Base-by-base conservation (phyloP, 2,329 filamentous ascomycete genomes). In the Acrocalymma vagum region DNA sequence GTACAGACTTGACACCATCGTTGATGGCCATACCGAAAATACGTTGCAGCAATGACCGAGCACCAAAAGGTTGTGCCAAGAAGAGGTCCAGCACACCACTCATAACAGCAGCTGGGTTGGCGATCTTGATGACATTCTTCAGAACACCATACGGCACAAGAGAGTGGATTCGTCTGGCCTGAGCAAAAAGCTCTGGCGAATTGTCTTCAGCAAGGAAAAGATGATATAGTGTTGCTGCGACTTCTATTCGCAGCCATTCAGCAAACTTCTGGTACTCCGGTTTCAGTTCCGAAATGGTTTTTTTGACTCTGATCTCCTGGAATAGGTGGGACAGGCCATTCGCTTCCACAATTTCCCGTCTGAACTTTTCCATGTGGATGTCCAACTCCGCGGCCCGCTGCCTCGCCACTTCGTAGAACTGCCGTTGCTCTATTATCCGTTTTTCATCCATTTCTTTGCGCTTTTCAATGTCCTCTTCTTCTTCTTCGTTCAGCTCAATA, bases 171-270 rank as follows among this genome's bases (percentile, higher is more conserved):
- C 89, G 84, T 73, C 93, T 96, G 4, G 88, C 86, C 70, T 99
- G 94, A 0, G 91, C 90, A 68, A 97, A 97, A 20, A 99, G 73
- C 64, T 99, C 94, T 1, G 94, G 92, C 0, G 93, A 96, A 70
- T 99, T 99, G 72, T 99, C 94, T 69, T 99, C 94, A 5, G 94
- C 94, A 29, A 99, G 80, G 78, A 99, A 99, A 22, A 99, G 78
- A 69, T 99, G 94, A 65, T 99, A 99, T 44, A 97, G 84, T 15
- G 94, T 96, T 26, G 94, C 94, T 16, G 94, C 94, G 32, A 99
- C 86, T 73, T 99, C 94, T 62, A 99, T 99, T 25, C 94, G 86
- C 34, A 97, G 77, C 94, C 94, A 99, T 70, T 99, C 94, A 13
- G 93, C 93, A 65, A 99, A 97, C 68, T 97, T 99, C 63, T 94